Base-by-base conservation (phyloP, 805 yeast species). In the Suhomyces xylopsoci region DNA sequence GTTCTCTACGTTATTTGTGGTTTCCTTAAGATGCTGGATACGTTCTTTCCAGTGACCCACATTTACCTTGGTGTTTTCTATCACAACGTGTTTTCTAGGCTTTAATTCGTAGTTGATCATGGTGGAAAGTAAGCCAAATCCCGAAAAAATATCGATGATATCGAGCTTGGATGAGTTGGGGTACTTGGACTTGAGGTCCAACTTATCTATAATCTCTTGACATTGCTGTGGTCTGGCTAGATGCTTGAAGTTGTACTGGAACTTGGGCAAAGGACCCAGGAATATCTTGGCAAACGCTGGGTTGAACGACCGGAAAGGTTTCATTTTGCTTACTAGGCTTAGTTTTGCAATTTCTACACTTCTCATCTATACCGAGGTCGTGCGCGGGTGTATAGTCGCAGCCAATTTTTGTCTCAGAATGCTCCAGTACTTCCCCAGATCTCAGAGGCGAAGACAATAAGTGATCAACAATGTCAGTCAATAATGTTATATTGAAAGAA, bases 41-140 rank as follows among this genome's bases (percentile, higher is more conserved):
- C 71, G 51, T 22, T 63, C 61, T 25, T 60, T 53, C 76, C 77
- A 74, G 12, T 61, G 58, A 3, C 55, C 52, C 20, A 60, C 57
- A 45, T 63, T 59, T 5, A 52, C 62, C 36, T 61, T 61, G 19
- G 81, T 73, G 6, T 78, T 69, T 54, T 88, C 94, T 65, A 89
- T 69, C 3, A 90, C 56, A 0, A 87, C 59, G 61, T 91, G 91
- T 25, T 78, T 81, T 32, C 70, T 65, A 0, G 97, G 97, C 40
- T 78, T 68, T 12, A 87, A 68, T 28, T 72, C 73, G 50, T 83
- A 76, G 64, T 88, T 77, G n/a, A 92, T 61, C 55, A 84, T 80
- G 1, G 84, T 73, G 0, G 92, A 79, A 59, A 86, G 81, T 1
- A 84, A 69, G 4, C 88, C 83, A 30, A 79, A 74, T 1, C 87